Conservation (phyloP, 345 rosid genomes). For the Populus pruinosa region DNA sequence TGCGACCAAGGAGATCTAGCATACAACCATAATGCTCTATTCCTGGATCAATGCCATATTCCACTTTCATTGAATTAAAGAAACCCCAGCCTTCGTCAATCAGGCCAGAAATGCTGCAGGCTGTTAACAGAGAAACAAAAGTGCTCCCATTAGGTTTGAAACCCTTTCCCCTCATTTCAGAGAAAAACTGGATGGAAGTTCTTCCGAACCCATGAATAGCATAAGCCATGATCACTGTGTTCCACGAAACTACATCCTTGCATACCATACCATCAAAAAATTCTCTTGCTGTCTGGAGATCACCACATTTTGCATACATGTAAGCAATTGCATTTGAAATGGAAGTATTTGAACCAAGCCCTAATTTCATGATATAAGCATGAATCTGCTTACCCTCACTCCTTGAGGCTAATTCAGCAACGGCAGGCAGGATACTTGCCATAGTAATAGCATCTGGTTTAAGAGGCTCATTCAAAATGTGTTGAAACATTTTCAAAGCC, state of each 20-base stretch:
- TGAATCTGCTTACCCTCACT: conserved; percentile 58
- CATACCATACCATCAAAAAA: conserved; percentile 37
- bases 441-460: conserved; percentile 55
- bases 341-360: conserved; percentile 34
- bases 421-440: conserved; percentile 62
- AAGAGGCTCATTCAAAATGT: conserved; percentile 37
- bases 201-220: conserved; percentile 65
- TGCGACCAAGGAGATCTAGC: conserved; percentile 73
- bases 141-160: conserved; percentile 61
- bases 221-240: conserved; percentile 66
- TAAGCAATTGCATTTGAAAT: conserved; percentile 58
- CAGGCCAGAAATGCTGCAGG: conserved; percentile 74
- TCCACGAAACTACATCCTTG: conserved; percentile 75
- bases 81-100: conserved; percentile 66
- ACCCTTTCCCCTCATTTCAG: conserved; percentile 44
- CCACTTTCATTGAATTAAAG: conserved; percentile 55
- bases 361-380: conserved; percentile 41
- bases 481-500: conserved; percentile 51
- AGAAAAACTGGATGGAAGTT: conserved; percentile 44
- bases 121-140: conserved; percentile 57
- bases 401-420: conserved; percentile 50
- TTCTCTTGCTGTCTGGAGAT: conserved; percentile 55
- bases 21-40: conserved; percentile 73
- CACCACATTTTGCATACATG: conserved; percentile 72
- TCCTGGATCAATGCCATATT: conserved; percentile 61